These are phyloP conservation scores for Hypoxylon sp. DNA, from an alignment of 2,329 filamentous ascomycete species.

Conservation along the genomic window DNA sequence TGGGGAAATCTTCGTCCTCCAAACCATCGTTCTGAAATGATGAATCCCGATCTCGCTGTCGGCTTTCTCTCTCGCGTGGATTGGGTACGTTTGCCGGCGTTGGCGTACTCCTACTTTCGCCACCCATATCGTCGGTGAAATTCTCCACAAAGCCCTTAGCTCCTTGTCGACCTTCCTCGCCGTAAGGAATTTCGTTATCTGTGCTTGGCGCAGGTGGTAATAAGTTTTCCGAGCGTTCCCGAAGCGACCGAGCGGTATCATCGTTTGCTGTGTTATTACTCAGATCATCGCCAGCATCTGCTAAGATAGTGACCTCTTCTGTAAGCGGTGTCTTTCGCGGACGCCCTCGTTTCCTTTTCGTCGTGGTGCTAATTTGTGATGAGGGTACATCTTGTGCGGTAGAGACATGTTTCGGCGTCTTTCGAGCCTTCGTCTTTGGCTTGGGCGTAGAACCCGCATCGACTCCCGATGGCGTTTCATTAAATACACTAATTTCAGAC, in stretches of 20 bases:
- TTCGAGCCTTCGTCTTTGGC: slow-evolving; percentile 46
- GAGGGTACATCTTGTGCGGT: slow-evolving; percentile 38
- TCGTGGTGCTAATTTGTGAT: slow-evolving; percentile 39
- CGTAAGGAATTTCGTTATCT: slow-evolving; percentile 5
- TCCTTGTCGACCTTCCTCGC: slow-evolving; percentile 14
- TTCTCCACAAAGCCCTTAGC: slow-evolving; percentile 1
- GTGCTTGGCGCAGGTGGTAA: slow-evolving; percentile 6
- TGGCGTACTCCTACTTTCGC: slow-evolving; percentile 24
- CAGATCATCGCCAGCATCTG: slow-evolving; percentile 24
- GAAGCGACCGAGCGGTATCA: slow-evolving; percentile 8
- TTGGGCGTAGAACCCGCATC: slow-evolving; percentile 45
- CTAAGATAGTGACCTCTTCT: slow-evolving; percentile 37
- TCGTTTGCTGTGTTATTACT: slow-evolving; percentile 14
- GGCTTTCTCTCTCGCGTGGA: slow-evolving; percentile 7
- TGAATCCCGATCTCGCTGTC: slow-evolving; percentile 18
- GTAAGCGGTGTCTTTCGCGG: slow-evolving; percentile 44
- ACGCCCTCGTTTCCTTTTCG: slow-evolving; percentile 45
- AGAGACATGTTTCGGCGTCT: slow-evolving; percentile 41
- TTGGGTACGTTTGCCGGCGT: slow-evolving; percentile 18
- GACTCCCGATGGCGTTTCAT: slow-evolving; percentile 39
- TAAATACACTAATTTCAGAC: slow-evolving; percentile 40
- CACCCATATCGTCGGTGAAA: slow-evolving; percentile 5
- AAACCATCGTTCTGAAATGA: slow-evolving; percentile 25
- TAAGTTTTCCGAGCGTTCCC: slow-evolving; percentile 12
- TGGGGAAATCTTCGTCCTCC: slow-evolving; percentile 32